These are phyloP conservation scores for Triticum timopheevii DNA, from an alignment of 176 grass and related monocot genomes.

Conservation along the genomic window DNA sequence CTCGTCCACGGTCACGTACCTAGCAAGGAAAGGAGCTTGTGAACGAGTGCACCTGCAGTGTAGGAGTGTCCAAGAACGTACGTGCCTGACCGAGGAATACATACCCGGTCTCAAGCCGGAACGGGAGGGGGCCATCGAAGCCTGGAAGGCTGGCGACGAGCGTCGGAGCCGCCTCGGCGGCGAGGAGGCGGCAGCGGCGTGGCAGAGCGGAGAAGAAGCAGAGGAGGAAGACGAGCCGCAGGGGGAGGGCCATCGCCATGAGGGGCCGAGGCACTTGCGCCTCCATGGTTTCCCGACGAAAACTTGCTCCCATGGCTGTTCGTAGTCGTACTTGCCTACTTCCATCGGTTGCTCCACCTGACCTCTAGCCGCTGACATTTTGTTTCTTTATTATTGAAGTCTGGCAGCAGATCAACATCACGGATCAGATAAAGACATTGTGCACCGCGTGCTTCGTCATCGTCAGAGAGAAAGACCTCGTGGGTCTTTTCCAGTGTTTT, in stretches of 20 bases:
- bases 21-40: not conserved
- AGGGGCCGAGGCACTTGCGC: not conserved
- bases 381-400: too few species aligned
- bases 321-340: too few species aligned
- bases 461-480: too few species aligned
- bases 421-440: not conserved
- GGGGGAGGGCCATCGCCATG: not conserved
- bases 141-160: not conserved
- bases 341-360: not conserved
- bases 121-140: conserved; percentile 5
- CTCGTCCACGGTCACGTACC: conserved; percentile 40
- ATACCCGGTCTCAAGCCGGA: conserved; percentile 7
- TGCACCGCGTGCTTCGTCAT: too few species aligned
- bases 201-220: not conserved
- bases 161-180: not conserved
- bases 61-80: not conserved
- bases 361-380: not conserved
- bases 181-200: not conserved
- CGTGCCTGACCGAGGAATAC: not conserved
- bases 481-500: not conserved
- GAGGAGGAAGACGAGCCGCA: not conserved
- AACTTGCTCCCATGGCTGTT: too few species aligned
- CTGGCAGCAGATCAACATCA: not conserved
- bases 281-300: not conserved
- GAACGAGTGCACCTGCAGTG: not conserved